Conservation (phyloP, 257 asterid species). For the Solanum rostratum region DNA sequence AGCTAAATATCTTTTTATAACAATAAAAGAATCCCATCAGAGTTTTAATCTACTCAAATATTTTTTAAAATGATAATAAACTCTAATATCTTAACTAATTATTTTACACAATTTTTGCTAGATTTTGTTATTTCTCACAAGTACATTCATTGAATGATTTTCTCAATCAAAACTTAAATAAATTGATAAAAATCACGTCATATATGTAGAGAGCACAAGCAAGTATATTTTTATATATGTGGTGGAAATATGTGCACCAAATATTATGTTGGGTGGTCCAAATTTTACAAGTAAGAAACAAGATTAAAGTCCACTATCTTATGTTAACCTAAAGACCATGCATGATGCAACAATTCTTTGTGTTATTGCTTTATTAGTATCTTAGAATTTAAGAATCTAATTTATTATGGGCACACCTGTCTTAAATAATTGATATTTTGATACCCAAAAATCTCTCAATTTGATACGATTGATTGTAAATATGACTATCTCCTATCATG, state of each 20-base stretch:
- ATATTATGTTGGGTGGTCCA: constrained; percentile 4
- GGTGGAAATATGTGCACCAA: constrained; percentile 6
- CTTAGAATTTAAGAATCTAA: not conserved
- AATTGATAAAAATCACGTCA: too few species aligned
- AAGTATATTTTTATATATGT: not conserved
- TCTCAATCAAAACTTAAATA: too few species aligned
- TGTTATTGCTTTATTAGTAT: not conserved
- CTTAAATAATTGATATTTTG: not conserved
- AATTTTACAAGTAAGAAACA: not conserved
- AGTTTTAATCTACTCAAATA: not conserved
- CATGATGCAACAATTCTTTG: not conserved
- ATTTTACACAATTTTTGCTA: too few species aligned
- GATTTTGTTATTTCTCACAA: too few species aligned
- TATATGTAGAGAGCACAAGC: not conserved
- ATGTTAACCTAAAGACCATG: not conserved
- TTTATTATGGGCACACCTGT: not conserved
- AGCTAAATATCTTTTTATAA: not conserved
- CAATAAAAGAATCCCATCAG: not conserved
- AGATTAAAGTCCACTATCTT: not conserved
- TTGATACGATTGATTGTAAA: not conserved
- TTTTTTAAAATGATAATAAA: too few species aligned
- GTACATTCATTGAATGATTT: not conserved
- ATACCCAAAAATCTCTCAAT: not conserved
- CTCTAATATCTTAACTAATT: too few species aligned
- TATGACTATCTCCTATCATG: not conserved